Conservation (phyloP, 352 stramenopile genomes). For the Globisporangium radiosum region DNA sequence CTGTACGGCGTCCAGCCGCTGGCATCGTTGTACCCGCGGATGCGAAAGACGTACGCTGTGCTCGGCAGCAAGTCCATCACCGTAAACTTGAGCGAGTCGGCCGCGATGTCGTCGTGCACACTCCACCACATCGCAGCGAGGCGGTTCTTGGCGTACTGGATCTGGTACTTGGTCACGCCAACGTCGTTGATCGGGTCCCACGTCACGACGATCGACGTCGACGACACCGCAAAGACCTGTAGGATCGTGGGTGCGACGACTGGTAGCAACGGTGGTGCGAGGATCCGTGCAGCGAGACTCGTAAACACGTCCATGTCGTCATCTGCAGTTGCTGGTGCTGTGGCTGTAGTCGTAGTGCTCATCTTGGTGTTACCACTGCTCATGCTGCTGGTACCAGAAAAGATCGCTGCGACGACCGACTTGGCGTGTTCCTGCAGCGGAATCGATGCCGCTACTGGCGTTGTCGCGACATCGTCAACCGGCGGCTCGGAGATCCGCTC, state of each 20-base stretch:
- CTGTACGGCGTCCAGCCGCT: constrained; percentile 71
- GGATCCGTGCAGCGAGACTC: constrained; percentile 5
- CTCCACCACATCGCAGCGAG: constrained; percentile 78
- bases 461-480: constrained; percentile 16
- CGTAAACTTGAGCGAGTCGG: constrained; percentile 44
- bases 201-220: constrained; percentile 58
- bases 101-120: constrained; percentile 55
- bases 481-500: constrained; percentile 51
- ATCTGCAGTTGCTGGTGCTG: background rate
- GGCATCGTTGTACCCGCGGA: constrained; percentile 49
- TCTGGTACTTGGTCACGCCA: constrained; percentile 59
- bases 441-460: constrained; percentile 4
- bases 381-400: constrained; percentile 31
- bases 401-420: constrained; percentile 53
- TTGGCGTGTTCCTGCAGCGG: constrained; percentile 66
- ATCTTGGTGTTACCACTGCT: constrained; percentile 3
- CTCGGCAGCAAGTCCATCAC: constrained; percentile 52
- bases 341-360: background rate
- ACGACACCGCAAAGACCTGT: constrained; percentile 44
- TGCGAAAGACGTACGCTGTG: constrained; percentile 65
- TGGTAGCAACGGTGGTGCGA: constrained; percentile 5
- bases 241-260: constrained; percentile 39
- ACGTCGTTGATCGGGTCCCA: constrained; percentile 67
- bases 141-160: constrained; percentile 80
- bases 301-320: background rate